These are phyloP conservation scores for Spathaspora sp. DNA, from an alignment of 805 yeast genomes.

Conservation along the genomic window DNA sequence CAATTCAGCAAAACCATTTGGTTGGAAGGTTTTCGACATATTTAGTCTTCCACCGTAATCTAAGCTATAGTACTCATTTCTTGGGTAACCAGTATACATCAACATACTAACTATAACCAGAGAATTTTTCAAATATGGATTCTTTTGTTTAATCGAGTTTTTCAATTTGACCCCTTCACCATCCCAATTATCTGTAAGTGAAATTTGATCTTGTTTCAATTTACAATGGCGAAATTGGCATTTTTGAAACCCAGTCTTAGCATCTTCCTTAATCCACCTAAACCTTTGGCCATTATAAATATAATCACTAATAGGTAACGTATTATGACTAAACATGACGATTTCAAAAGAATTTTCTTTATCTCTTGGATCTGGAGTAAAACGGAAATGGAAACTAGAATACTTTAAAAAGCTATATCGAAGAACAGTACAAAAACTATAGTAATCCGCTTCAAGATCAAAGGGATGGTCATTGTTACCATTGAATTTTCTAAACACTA, in stretches of 20 bases:
- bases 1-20: constrained; percentile 5
- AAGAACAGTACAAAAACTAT: constrained; percentile 4
- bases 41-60: background rate
- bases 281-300: constrained; percentile 4
- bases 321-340: constrained; percentile 8
- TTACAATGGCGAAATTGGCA: constrained; percentile 3
- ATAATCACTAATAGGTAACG: constrained; percentile 8
- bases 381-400: constrained; percentile 2
- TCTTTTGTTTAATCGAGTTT: background rate
- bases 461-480: constrained; percentile 5
- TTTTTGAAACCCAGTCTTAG: constrained; percentile 1
- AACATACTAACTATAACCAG: background rate
- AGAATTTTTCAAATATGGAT: constrained; percentile 3
- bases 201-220: background rate
- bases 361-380: constrained; percentile 7
- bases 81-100: constrained; percentile 3
- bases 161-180: constrained; percentile 3
- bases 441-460: constrained; percentile 5
- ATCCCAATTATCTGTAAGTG: constrained; percentile 8
- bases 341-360: constrained; percentile 3
- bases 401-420: constrained; percentile 3
- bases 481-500: constrained; percentile 4
- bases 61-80: constrained; percentile 7
- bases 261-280: constrained; percentile 8
- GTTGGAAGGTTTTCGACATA: constrained; percentile 4